Conservation (phyloP, 2,329 filamentous ascomycete species). For the Ceratocystis ficicola region DNA sequence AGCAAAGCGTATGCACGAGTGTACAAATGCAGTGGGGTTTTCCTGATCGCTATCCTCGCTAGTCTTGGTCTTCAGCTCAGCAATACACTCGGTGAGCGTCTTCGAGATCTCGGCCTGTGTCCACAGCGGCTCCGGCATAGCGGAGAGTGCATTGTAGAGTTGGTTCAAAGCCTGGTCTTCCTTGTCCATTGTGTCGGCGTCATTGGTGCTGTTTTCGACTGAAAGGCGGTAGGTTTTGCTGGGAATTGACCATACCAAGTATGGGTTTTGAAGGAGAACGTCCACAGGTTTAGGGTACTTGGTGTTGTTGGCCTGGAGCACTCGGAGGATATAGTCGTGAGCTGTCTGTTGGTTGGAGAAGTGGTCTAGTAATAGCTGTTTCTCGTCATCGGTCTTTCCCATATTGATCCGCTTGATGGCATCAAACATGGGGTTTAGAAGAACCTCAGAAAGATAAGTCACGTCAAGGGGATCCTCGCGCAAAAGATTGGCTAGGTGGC, state of each 20-base stretch:
- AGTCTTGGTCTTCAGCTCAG: not conserved
- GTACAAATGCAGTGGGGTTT: constrained; percentile 4
- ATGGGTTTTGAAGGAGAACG: constrained; percentile 29
- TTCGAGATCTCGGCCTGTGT: constrained; percentile 26
- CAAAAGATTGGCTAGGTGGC: constrained; percentile 39
- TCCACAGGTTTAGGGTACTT: constrained; percentile 22
- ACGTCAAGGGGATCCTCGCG: constrained; percentile 22
- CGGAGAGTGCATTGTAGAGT: constrained; percentile 24
- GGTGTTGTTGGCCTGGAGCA: constrained; percentile 20
- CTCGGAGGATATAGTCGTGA: constrained; percentile 16
- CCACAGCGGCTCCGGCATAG: constrained; percentile 23
- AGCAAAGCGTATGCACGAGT: constrained; percentile 21
- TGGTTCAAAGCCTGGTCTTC: constrained; percentile 19
- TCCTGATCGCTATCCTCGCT: not conserved
- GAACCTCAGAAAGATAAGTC: constrained; percentile 16
- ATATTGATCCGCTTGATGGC: not conserved
- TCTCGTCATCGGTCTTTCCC: not conserved
- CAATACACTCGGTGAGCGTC: constrained; percentile 22
- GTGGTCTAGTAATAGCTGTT: not conserved
- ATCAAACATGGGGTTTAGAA: constrained; percentile 23
- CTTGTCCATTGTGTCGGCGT: not conserved
- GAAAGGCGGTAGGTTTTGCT: constrained; percentile 25
- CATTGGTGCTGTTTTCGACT: constrained; percentile 1
- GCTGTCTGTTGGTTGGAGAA: constrained; percentile 10
- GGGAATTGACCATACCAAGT: constrained; percentile 33